Conservation (phyloP, 768 basidiomycete species). For the Dendrothele bispora region DNA sequence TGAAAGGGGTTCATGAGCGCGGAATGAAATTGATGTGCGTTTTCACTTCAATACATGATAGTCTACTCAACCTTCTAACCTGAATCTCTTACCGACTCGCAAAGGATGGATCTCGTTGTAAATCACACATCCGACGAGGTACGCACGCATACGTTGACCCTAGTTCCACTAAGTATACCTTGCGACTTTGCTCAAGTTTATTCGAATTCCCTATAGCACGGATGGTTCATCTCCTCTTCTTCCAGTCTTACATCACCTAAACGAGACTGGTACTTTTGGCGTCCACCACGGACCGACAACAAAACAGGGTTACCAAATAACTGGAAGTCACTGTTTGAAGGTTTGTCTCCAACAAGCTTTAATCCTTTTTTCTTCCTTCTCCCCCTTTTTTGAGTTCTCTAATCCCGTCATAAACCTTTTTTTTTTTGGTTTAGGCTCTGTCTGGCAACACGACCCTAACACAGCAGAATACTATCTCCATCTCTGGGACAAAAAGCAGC, state of each 20-base stretch:
- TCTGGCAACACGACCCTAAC: slow-evolving; percentile 67
- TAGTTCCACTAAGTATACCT: slow-evolving; percentile 6
- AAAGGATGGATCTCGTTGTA: slow-evolving; percentile 75
- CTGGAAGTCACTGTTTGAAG: slow-evolving; percentile 69
- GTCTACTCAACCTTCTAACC: neutral
- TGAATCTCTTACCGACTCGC: neutral
- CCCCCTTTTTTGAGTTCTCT: neutral
- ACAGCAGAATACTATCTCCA: slow-evolving; percentile 76
- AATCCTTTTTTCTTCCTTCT: neutral
- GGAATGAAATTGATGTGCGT: slow-evolving; percentile 72
- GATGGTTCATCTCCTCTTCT: slow-evolving; percentile 66
- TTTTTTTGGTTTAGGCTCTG: slow-evolving; percentile 64
- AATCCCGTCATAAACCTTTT: neutral
- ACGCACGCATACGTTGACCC: slow-evolving; percentile 72
- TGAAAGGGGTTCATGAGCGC: slow-evolving; percentile 53
- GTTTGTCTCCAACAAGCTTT: slow-evolving; percentile 28
- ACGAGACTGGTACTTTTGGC: slow-evolving; percentile 80
- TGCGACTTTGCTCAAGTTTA: neutral
- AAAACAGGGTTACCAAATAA: slow-evolving; percentile 75
- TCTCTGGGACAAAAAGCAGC: slow-evolving; percentile 64
- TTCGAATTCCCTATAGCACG: slow-evolving; percentile 45
- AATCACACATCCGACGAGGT: slow-evolving; percentile 75
- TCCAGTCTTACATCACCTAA: slow-evolving; percentile 54
- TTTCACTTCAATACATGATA: neutral
- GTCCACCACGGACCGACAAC: slow-evolving; percentile 51